Conservation (phyloP, 148 eudicot genomes). For the Pouteria glomerata region DNA sequence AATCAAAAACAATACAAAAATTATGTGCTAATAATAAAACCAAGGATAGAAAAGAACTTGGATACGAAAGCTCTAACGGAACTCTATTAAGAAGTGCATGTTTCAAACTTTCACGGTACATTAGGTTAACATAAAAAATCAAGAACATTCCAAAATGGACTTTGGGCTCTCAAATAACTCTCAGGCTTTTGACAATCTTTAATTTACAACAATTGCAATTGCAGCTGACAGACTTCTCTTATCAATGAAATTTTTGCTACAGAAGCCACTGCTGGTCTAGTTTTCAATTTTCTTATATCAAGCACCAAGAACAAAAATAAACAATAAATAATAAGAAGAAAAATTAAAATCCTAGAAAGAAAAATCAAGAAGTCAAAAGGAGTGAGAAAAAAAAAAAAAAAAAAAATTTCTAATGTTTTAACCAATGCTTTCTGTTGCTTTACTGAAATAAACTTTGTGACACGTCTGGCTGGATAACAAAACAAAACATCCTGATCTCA, state of each 20-base stretch:
- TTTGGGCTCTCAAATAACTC: neutral
- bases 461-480: neutral
- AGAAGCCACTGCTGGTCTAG: neutral
- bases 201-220: neutral
- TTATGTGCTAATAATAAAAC: neutral
- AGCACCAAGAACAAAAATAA: too few relatives aligned
- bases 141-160: neutral
- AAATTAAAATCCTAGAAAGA: too few relatives aligned
- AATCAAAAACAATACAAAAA: too few relatives aligned
- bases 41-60: neutral
- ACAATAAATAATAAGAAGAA: too few relatives aligned
- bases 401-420: neutral
- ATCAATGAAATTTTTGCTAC: neutral
- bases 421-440: neutral
- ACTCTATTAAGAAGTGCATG: neutral
- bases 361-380: too few relatives aligned
- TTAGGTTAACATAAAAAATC: neutral
- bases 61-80: neutral
- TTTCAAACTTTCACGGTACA: neutral
- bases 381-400: neutral
- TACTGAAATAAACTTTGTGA: neutral
- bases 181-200: neutral
- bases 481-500: neutral
- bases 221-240: neutral
- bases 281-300: neutral